Evolutionary conservation across 768 basidiomycete genomes (phyloP).

Genomic region (Amanita subjunquillea): DNA sequence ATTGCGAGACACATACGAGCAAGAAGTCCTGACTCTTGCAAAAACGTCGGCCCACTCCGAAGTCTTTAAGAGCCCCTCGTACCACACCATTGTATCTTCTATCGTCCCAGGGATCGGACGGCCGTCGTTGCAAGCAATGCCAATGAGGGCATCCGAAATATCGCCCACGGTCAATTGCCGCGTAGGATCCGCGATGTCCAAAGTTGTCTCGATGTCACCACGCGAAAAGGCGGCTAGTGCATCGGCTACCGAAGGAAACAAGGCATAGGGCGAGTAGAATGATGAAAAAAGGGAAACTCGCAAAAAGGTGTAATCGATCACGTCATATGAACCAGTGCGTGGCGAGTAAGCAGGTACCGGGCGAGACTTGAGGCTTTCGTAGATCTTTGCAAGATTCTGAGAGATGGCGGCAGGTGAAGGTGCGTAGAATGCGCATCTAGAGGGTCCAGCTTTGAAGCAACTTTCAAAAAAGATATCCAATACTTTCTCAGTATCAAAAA

Average conservation of each 20-base stretch:
- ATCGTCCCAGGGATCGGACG: slow-evolving; percentile 17
- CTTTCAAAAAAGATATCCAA: slow-evolving; percentile 24
- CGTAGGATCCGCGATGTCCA: background rate
- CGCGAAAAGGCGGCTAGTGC: background rate
- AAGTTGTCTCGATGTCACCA: background rate
- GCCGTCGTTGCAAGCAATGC: slow-evolving; percentile 27
- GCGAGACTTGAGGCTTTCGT: slow-evolving; percentile 9
- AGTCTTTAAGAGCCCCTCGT: slow-evolving; percentile 11
- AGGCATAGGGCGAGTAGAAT: background rate
- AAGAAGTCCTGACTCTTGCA: slow-evolving; percentile 17
- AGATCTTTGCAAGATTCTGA: slow-evolving; percentile 23
- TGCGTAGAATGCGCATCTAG: slow-evolving; percentile 27
- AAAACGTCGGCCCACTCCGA: slow-evolving; percentile 23
- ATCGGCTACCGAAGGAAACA: background rate
- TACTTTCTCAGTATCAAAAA: slow-evolving; percentile 26
- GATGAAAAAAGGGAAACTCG: slow-evolving; percentile 18
- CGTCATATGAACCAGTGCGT: slow-evolving; percentile 17
- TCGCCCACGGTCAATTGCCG: background rate
- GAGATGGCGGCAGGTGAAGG: slow-evolving; percentile 21
- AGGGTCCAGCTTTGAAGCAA: slow-evolving; percentile 26
- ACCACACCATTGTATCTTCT: slow-evolving; percentile 17
- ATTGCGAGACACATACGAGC: slow-evolving; percentile 20
- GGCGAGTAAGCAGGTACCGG: slow-evolving; percentile 23
- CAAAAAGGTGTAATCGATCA: slow-evolving; percentile 25
- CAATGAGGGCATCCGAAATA: background rate